Evolutionary conservation across 2,329 filamentous ascomycete genomes (phyloP), one percentile per base, ranked within the genome.

Genomic region (Pseudogymnoascus sp.): DNA sequence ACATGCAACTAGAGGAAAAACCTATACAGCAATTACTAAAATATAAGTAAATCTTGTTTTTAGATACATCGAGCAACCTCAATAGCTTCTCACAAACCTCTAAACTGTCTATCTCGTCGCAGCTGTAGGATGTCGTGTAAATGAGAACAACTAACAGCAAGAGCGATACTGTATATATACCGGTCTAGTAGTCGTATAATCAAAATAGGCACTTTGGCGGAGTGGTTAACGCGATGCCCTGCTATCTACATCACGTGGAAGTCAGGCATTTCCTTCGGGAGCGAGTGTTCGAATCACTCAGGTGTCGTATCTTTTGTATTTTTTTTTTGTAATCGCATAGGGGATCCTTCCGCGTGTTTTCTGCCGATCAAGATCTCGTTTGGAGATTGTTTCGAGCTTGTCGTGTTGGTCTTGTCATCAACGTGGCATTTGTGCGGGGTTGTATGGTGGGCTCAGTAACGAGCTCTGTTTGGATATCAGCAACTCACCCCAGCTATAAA

Each of bases 211-310:
- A 41, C 58, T 60, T 60, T 60, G 58, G 58, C 58, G 58, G 58
- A 60, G 58, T 60, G 58, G 58, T 60, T 60, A 60, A 60, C 58
- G 58, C 58, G 58, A 60, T 60, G 58, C 58, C 58, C 58, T 60
- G 58, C 58, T 60, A 60, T 60, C 30, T 49, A 30, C 49, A 33
- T 30, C 25, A 55, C 9, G 45, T 33, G 49, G 42, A 60, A 60
- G 58, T 60, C 30, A 60, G 58, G 58, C 58, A 60, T 60, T 60
- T 60, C 58, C 58, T 25, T 60, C 58, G 58, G 58, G 58, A 60
- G 58, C 58, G 58, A 38, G 58, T 60, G 58, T 60, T 60, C 58
- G 58, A 60, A 60, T 60, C 58, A 60, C 58, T 38, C 58, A 60
- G 58, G 58, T 41, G 58, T 60, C 58, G 58, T 36, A 19, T 60